Evolutionary conservation across 257 asterid species (phyloP).

Genomic region (Penstemon barbatus): DNA sequence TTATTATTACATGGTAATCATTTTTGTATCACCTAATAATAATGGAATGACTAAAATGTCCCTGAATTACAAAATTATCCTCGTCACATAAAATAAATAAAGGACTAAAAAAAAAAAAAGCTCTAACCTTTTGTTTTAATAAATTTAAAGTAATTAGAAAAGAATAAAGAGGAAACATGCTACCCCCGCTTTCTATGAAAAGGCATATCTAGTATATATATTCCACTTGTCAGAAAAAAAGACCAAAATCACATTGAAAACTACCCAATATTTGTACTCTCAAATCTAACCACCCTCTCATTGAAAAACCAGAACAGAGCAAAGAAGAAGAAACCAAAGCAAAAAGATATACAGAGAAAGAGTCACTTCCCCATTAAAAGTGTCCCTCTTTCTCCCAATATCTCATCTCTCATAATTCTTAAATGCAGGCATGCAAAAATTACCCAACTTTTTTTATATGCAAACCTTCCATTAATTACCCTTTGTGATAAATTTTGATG

Average conservation of each 20-base stretch:
- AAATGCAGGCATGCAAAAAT: slow-evolving; percentile 41
- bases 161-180: neutral
- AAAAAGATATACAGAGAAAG: neutral
- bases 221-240: neutral
- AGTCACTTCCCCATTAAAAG: neutral
- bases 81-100: too few species aligned
- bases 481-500: neutral
- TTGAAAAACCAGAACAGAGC: neutral
- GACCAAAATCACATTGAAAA: neutral
- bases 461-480: neutral
- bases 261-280: neutral
- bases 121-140: too few species aligned
- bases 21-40: too few species aligned
- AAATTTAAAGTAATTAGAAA: too few species aligned
- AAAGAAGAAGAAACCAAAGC: neutral
- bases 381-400: slow-evolving; percentile 10
- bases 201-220: too few species aligned
- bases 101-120: too few species aligned
- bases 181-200: neutral
- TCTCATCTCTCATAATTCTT: neutral
- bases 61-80: too few species aligned
- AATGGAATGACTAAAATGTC: too few species aligned
- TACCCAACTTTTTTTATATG: neutral
- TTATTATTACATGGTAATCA: too few species aligned
- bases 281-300: neutral